Percentiles rank a stretch among this genome's conserved stretches.
These are phyloP conservation scores for Vicia faba DNA, from an alignment of 306 rosid genomes.

Conservation along the genomic window DNA sequence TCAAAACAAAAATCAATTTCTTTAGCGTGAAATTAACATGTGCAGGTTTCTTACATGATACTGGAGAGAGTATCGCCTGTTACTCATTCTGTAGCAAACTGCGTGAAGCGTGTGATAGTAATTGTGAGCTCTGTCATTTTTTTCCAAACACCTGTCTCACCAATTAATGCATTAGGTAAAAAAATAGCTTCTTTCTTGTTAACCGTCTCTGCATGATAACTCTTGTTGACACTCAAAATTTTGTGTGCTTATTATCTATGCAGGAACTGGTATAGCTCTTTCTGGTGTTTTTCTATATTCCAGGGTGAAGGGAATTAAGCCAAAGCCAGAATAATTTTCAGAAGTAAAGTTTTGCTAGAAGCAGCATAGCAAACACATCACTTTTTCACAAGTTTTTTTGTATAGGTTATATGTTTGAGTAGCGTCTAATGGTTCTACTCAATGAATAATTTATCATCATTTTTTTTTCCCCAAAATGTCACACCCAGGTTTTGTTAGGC, in stretches of 20 bases:
- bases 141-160: constrained; percentile 85
- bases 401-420: constrained; percentile 45
- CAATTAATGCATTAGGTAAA: constrained; percentile 77
- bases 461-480: background rate
- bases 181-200: constrained; percentile 32
- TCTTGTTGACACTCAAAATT: constrained; percentile 13
- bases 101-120: constrained; percentile 94
- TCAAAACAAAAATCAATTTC: background rate
- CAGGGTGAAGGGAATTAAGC: constrained; percentile 76
- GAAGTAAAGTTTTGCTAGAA: constrained; percentile 41
- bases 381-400: constrained; percentile 28
- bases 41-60: constrained; percentile 96
- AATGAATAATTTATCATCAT: constrained; percentile 4
- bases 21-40: background rate
- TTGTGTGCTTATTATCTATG: constrained; percentile 27
- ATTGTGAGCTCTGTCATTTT: constrained; percentile 92
- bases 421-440: constrained; percentile 33
- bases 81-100: constrained; percentile 89
- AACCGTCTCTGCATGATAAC: background rate
- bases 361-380: background rate
- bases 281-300: constrained; percentile 94
- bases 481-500: background rate
- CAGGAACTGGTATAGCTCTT: constrained; percentile 93
- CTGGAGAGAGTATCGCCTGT: constrained; percentile 95
- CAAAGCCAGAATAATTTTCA: constrained; percentile 56